Evolutionary conservation across 768 basidiomycete genomes (phyloP).

Genomic region (Mrakia blollopis): DNA sequence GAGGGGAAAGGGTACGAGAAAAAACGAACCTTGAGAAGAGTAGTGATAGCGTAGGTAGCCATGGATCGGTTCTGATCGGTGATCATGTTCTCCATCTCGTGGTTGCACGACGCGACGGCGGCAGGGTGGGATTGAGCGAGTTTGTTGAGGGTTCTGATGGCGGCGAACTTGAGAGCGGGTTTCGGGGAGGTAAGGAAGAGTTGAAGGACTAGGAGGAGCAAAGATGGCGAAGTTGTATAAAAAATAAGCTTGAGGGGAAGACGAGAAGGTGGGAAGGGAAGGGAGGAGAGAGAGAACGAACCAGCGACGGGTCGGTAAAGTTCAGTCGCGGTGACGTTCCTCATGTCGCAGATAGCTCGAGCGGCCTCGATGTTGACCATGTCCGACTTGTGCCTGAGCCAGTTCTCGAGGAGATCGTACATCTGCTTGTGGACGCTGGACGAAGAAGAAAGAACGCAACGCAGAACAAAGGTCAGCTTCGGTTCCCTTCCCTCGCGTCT

Average conservation of each 20-base stretch:
- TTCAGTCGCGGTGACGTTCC: conserved; percentile 68
- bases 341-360: conserved; percentile 94
- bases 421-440: conserved; percentile 82
- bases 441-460: not conserved
- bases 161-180: conserved; percentile 90
- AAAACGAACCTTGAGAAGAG: conserved; percentile 74
- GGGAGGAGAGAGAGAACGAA: conserved; percentile 45
- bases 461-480: not conserved
- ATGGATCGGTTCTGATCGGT: conserved; percentile 92
- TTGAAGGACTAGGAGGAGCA: conserved; percentile 63
- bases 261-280: not conserved
- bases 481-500: too few species aligned
- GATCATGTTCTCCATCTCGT: conserved; percentile 94
- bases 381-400: conserved; percentile 96
- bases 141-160: conserved; percentile 86
- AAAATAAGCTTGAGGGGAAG: conserved; percentile 20
- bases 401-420: conserved; percentile 86
- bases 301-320: conserved; percentile 84
- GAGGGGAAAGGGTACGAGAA: conserved; percentile 21
- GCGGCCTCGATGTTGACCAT: conserved; percentile 99
- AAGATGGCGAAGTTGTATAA: not conserved
- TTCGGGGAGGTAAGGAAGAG: conserved; percentile 95
- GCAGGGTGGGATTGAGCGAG: conserved; percentile 80
- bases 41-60: conserved; percentile 97
- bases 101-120: conserved; percentile 85